A percentile compares a stretch with the other conserved stretches of the same genome.
These are phyloP conservation scores for Alternaria angustiovoidea DNA, from an alignment of 2,329 filamentous ascomycete genomes.

Conservation along the genomic window DNA sequence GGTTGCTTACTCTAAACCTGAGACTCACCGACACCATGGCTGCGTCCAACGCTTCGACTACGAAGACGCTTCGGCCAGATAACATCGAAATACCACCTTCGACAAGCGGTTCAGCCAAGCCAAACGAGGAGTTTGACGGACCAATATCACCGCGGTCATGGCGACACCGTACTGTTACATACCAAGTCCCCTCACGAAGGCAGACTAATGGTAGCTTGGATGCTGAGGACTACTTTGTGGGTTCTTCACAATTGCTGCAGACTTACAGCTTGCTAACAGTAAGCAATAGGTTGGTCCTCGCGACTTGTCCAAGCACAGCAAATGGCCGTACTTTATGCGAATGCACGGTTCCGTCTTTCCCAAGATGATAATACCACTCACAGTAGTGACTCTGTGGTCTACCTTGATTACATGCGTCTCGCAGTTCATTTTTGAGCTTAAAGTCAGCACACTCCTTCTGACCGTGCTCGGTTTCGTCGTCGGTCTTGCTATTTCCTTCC, in stretches of 20 bases:
- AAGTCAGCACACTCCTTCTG: constrained; percentile 72
- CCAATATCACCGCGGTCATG: constrained; percentile 46
- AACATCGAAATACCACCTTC: constrained; percentile 43
- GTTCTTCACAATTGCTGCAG: constrained; percentile 31
- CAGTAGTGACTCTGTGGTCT: constrained; percentile 70
- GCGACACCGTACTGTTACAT: constrained; percentile 37
- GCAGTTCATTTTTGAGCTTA: constrained; percentile 57
- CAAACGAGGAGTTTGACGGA: constrained; percentile 21
- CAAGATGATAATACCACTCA: constrained; percentile 74
- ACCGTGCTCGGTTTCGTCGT: constrained; percentile 85
- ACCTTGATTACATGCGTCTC: constrained; percentile 66
- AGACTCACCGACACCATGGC: constrained; percentile 31
- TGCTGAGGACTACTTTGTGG: constrained; percentile 69
- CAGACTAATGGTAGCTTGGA: constrained; percentile 43
- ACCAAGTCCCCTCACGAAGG: constrained; percentile 39
- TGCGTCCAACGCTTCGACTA: constrained; percentile 37
- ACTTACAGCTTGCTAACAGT: constrained; percentile 16
- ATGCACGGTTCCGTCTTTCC: constrained; percentile 79
- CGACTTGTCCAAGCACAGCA: constrained; percentile 76
- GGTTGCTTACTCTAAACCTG: constrained; percentile 28
- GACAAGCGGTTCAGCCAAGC: constrained; percentile 22
- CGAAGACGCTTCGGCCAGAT: constrained; percentile 40
- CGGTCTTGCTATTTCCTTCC: constrained; percentile 78
- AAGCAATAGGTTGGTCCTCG: constrained; percentile 63
- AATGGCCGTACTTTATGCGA: constrained; percentile 77